Base-by-base conservation (phyloP, 2,329 filamentous ascomycete species). In the Fusarium sp. region DNA sequence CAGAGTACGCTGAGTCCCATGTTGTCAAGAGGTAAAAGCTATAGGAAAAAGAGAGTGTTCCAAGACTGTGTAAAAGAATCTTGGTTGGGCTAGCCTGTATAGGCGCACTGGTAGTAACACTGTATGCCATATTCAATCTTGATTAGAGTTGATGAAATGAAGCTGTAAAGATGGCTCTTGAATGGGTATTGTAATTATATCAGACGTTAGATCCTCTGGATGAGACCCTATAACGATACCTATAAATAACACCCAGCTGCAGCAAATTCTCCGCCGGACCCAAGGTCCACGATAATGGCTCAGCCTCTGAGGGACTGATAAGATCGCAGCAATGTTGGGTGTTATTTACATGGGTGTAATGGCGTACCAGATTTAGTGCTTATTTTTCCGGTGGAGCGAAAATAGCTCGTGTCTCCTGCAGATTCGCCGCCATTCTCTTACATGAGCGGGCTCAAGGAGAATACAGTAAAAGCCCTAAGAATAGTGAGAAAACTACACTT, bases 21-120 rank as follows among this genome's bases (percentile, higher is more conserved):
- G 49, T 65, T 5, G 62, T 65, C 4, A 65, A 39, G 4, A 65
- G 62, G 3, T 65, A 65, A 9, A 65, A 58, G 44, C 62, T 65
- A 5, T 57, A 65, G 7, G 20, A 33, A 5, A 65, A 65, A 0
- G 62, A 65, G 0, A 31, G 31, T 0, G 31, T 22, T 2, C 49
- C 60, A 2, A 65, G 20, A 31, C 25, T 20, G 2, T 65, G 60
- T 5, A 58, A 22, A 4, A n/a, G 0, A 10, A 22, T n/a, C 14
- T 31, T 25, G 8, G 15, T 9, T 8, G 18, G 3, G 25, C 33
- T 29, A 1, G 25, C 18, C 5, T 22, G n/a, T 5, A 9, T 3
- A n/a, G 27, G 18, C 3, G 33, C 36, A 8, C 22, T 8, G 20
- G 4, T 46, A 17, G 7, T 2, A 27, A 14, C 3, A 13, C 33